phyloP scores from a whole-genome alignment of 1,284 basidiomycete species.

The Cerrena zonata region DNA sequence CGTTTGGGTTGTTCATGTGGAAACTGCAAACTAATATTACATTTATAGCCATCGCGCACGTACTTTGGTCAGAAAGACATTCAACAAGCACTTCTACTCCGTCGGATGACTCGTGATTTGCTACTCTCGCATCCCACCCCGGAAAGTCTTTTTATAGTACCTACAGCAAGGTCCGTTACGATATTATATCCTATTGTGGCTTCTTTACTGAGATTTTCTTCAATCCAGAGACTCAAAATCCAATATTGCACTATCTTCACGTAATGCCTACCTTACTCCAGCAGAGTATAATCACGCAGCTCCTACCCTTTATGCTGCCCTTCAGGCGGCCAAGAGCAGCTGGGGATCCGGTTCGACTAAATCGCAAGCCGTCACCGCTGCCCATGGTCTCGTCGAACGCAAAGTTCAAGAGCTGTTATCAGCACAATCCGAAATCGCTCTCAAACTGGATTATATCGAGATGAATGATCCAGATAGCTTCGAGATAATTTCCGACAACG shows the following conservation, averaged over 20 bases:
- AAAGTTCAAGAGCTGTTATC: neutral
- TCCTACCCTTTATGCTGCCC: constrained; percentile 66
- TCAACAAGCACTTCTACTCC: constrained; percentile 86
- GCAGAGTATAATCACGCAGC: constrained; percentile 64
- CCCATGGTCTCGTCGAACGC: constrained; percentile 21
- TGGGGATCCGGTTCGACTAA: constrained; percentile 55
- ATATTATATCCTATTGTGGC: neutral
- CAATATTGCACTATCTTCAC: constrained; percentile 81
- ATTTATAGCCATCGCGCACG: constrained; percentile 72
- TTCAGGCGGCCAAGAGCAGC: constrained; percentile 48
- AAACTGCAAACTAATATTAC: neutral
- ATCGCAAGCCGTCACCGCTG: constrained; percentile 45
- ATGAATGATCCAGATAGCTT: constrained; percentile 82
- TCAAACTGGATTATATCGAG: constrained; percentile 81
- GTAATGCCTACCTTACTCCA: constrained; percentile 79
- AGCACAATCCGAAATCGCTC: constrained; percentile 37
- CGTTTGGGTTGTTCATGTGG: neutral
- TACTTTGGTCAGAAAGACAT: constrained; percentile 99
- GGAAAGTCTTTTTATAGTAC: constrained; percentile 72
- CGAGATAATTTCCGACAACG: constrained; percentile 42
- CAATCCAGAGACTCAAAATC: constrained; percentile 39
- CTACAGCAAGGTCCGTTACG: constrained; percentile 59
- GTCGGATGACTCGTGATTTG: constrained; percentile 79
- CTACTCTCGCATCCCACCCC: constrained; percentile 72
- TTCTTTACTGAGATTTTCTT: neutral